These are phyloP conservation scores for Talaromyces sp. DNA, from an alignment of 2,329 filamentous ascomycete genomes.

Conservation along the genomic window DNA sequence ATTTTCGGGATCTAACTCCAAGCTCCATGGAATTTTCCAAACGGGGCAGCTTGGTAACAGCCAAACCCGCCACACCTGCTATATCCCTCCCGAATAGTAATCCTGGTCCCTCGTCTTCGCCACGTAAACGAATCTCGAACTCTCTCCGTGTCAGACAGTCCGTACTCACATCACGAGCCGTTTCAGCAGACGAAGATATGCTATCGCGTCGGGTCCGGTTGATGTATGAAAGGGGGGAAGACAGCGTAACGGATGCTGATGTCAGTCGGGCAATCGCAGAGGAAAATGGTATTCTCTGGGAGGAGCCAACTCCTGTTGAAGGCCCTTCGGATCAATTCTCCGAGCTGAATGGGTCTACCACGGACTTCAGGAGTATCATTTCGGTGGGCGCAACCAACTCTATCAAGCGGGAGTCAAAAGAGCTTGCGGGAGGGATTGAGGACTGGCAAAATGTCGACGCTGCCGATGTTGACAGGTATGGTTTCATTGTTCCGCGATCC, in stretches of 20 bases:
- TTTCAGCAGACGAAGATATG: constrained; percentile 64
- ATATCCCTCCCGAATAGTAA: constrained; percentile 28
- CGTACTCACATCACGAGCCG: constrained; percentile 45
- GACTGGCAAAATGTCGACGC: constrained; percentile 63
- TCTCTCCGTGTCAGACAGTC: constrained; percentile 39
- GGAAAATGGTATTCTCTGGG: constrained; percentile 43
- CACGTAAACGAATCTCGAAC: constrained; percentile 34
- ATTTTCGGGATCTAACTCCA: constrained; percentile 53
- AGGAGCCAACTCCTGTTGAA: constrained; percentile 35
- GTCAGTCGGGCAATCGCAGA: constrained; percentile 38
- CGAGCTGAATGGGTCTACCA: constrained; percentile 29
- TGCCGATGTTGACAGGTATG: constrained; percentile 63
- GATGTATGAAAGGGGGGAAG: constrained; percentile 64
- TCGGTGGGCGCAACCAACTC: constrained; percentile 33
- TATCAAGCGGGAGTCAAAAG: constrained; percentile 53
- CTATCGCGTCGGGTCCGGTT: constrained; percentile 62
- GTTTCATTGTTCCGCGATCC: constrained; percentile 56
- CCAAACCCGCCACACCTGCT: constrained; percentile 41
- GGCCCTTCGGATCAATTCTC: constrained; percentile 30
- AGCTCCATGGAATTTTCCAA: constrained; percentile 59
- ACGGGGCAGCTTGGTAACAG: constrained; percentile 59
- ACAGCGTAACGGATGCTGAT: constrained; percentile 49
- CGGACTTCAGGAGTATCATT: constrained; percentile 30
- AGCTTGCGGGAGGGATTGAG: constrained; percentile 63
- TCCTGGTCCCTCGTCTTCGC: constrained; percentile 1